phyloP scores from a whole-genome alignment of 306 rosid genomes.

The Malus sylvestris region DNA sequence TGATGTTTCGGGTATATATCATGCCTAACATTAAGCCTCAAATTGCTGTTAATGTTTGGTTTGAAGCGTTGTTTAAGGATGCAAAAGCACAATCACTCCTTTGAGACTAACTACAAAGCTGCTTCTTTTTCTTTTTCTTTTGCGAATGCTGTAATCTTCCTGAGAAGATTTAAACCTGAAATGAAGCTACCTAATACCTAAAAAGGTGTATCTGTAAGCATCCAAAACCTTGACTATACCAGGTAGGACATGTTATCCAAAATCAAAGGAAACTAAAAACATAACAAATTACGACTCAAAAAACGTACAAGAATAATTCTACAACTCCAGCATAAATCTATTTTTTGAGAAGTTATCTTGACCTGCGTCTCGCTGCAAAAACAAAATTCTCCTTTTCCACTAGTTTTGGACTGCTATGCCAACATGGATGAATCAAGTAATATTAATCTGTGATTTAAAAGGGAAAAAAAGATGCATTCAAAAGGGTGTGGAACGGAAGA shows the following conservation, averaged over 20 bases:
- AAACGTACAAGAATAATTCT: no score
- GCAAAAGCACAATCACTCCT: no score
- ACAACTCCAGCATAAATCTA: no score
- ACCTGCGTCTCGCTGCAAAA: neutral
- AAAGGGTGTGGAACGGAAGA: neutral
- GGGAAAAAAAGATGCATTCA: neutral
- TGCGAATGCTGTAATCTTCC: no score
- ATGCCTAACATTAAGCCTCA: neutral
- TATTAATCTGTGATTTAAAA: no score
- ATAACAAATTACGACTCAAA: no score
- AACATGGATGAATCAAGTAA: no score
- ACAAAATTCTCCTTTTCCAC: neutral
- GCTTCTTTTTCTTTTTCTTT: no score
- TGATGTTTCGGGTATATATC: neutral
- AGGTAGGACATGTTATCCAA: neutral
- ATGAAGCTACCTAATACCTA: no score
- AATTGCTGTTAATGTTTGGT: neutral
- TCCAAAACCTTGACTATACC: neutral
- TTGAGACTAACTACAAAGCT: no score
- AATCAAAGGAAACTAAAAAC: neutral
- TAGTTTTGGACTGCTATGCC: neutral
- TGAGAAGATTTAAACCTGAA: no score
- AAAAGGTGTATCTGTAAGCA: neutral
- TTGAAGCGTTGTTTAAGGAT: neutral
- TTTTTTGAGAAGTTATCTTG: neutral